Conservation (phyloP, 768 basidiomycete genomes). For the Leccinum disarticulatum region DNA sequence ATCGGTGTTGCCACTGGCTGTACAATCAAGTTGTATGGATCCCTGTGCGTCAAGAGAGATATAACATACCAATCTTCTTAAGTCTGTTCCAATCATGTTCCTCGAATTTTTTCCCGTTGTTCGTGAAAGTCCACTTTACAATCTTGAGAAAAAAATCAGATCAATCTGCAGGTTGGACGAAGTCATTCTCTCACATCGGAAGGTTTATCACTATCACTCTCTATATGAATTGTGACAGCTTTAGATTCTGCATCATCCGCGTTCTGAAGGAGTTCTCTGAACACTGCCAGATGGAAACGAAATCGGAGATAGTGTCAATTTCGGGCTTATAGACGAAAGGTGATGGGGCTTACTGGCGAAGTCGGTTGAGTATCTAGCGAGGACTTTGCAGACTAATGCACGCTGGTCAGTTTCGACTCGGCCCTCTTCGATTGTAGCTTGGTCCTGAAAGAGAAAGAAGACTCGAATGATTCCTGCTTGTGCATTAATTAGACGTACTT, state of each 20-base stretch:
- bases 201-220: conserved; percentile 42
- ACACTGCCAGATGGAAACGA: conserved; percentile 58
- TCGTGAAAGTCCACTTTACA: neutral
- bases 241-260: conserved; percentile 43
- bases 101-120: conserved; percentile 71
- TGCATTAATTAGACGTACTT: too few relatives aligned
- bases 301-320: conserved; percentile 33
- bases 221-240: conserved; percentile 71
- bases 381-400: conserved; percentile 90
- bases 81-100: conserved; percentile 86
- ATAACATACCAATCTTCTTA: conserved; percentile 78
- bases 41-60: neutral
- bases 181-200: conserved; percentile 25
- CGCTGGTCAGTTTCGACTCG: conserved; percentile 61
- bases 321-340: too few relatives aligned
- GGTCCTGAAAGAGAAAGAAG: too few relatives aligned
- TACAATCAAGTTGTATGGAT: neutral
- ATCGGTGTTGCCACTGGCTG: conserved; percentile 91
- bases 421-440: too few relatives aligned
- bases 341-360: conserved; percentile 56
- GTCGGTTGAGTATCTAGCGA: conserved; percentile 92
- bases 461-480: conserved; percentile 42
- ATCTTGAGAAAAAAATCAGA: conserved; percentile 22
- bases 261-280: neutral
- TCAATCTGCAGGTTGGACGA: neutral